Conservation (phyloP, 768 basidiomycete species). For the Tylopilus balloui region DNA sequence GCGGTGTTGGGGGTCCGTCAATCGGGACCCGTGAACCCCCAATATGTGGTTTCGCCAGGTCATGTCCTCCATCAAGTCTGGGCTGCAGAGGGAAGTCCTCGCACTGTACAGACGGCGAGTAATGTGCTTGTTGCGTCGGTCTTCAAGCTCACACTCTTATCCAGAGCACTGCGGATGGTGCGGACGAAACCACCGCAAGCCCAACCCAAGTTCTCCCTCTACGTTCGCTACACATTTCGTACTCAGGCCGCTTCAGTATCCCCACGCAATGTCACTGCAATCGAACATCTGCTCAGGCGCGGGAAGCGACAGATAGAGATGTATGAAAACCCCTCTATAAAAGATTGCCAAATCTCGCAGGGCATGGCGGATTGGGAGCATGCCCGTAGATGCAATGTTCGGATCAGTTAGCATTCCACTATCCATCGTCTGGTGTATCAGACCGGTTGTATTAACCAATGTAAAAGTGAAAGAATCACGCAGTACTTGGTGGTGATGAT, state of each 20-base stretch:
- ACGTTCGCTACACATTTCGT: conserved; percentile 67
- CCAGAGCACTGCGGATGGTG: conserved; percentile 73
- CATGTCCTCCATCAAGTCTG: conserved; percentile 39
- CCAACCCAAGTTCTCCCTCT: conserved; percentile 62
- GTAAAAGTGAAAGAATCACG: conserved; percentile 4
- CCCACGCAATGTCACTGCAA: conserved; percentile 59
- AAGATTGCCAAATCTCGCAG: conserved; percentile 68
- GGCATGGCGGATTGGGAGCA: conserved; percentile 67
- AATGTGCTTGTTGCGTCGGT: neutral
- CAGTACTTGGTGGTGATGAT: neutral
- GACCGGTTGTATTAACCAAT: conserved; percentile 3
- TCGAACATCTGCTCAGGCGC: conserved; percentile 75
- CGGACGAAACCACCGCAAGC: conserved; percentile 57
- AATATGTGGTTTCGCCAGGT: neutral
- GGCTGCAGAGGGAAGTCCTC: conserved; percentile 50
- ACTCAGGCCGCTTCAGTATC: conserved; percentile 56
- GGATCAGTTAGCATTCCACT: conserved; percentile 11
- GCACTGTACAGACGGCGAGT: conserved; percentile 52
- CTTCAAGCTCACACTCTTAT: conserved; percentile 5
- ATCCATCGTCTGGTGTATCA: too few relatives aligned
- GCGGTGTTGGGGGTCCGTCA: conserved; percentile 19
- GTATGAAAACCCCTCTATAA: conserved; percentile 63
- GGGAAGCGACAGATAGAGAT: conserved; percentile 63
- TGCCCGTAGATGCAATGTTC: conserved; percentile 13
- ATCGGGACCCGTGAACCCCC: conserved; percentile 5